Evolutionary conservation across 345 rosid genomes (phyloP), one percentile per base, ranked within the genome.

Genomic region (Moringa oleifera): DNA sequence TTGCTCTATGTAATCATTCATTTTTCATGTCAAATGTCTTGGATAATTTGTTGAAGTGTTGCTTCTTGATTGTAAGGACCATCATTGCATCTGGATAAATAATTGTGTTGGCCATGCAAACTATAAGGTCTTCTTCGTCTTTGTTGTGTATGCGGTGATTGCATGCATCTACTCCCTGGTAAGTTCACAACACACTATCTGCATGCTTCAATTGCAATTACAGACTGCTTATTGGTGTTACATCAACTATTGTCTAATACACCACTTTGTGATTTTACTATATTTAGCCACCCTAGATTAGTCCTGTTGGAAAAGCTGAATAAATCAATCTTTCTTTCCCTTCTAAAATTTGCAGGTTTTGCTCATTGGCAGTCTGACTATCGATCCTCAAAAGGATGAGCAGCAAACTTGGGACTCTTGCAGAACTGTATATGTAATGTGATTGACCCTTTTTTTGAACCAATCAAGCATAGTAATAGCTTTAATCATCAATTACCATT

Each of bases 61-160:
- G 53, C 65, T 67, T 74, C 63, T 85, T 87, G 75, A 71, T 79
- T 87, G 63, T 55, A 62, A 91, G 98, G 98, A 91, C 65, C 98
- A 91, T 63, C 98, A 91, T 71, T 91, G 98, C 83, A 87, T 89
- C 33, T 91, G 98, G 98, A 91, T 91, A 78, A 89, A 80, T 73
- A 91, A 91, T 60, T 91, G 98, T 50, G 96, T 91, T 2, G 98
- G 98, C 68, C 95, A 89, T 61, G 80, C 90, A 68, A 91, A 91
- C 85, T 91, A 91, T 72, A 91, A 89, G 80, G 87, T 70, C 73
- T 91, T 91, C 85, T 89, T 91, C 63, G 68, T 81, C 68, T 89
- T 91, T 66, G 85, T 91, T 68, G 75, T 87, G 41, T 81, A 83
- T 75, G 95, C 95, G 0, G 84, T 81, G 65, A 77, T 74, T 58